These are phyloP conservation scores for Tylopilus vinaceipallidus DNA, from an alignment of 768 basidiomycete species.

Conservation along the genomic window DNA sequence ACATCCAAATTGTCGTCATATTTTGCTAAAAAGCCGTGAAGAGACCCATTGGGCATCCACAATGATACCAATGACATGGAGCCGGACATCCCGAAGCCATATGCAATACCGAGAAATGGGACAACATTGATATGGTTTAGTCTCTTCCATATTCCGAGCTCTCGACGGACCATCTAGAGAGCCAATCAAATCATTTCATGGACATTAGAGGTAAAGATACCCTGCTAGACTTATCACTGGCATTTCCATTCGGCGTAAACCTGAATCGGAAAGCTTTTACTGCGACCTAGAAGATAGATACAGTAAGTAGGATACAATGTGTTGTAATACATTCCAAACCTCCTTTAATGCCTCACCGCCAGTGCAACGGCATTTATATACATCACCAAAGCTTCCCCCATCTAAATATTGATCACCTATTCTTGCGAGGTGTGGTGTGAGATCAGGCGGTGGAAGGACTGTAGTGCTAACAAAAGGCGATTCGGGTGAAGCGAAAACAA, in stretches of 20 bases:
- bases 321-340: background rate
- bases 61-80: slow-evolving; percentile 22
- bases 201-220: too few relatives aligned
- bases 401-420: too few relatives aligned
- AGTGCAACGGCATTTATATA: too few relatives aligned
- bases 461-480: too few relatives aligned
- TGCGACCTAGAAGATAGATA: background rate
- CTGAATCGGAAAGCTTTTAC: slow-evolving; percentile 8
- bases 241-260: background rate
- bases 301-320: background rate
- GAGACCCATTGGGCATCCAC: slow-evolving; percentile 26
- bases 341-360: background rate
- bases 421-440: too few relatives aligned
- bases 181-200: too few relatives aligned
- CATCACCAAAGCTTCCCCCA: too few relatives aligned
- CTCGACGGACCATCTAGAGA: slow-evolving; percentile 2
- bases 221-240: background rate
- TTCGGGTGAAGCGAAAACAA: too few relatives aligned
- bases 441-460: too few relatives aligned
- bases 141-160: slow-evolving; percentile 8
- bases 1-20: background rate
- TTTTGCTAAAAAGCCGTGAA: slow-evolving; percentile 16
- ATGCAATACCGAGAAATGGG: too few relatives aligned
- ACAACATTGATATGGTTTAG: too few relatives aligned
- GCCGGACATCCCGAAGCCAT: too few relatives aligned